Evolutionary conservation across 805 yeast genomes (phyloP).

Genomic region (Candida railenensis): DNA sequence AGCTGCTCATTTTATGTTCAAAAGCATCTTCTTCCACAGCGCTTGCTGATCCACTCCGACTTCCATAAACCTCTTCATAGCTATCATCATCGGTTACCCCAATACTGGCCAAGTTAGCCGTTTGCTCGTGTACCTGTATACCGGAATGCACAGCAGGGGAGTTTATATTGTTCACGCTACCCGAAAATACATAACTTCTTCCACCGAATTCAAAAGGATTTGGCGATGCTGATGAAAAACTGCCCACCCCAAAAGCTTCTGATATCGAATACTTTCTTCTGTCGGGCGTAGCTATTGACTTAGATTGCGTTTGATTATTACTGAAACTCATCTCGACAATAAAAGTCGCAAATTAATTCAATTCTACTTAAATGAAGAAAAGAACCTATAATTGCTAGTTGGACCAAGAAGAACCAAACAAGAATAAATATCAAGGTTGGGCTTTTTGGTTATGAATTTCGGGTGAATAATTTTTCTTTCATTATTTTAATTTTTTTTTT

Average conservation of each 20-base stretch:
- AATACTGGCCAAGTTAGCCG: conserved; percentile 55
- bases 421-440: no score
- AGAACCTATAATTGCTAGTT: no score
- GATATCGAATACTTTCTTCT: conserved; percentile 14
- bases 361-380: no score
- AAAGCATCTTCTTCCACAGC: conserved; percentile 2
- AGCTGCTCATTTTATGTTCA: conserved; percentile 12
- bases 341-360: not conserved
- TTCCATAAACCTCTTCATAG: conserved; percentile 8
- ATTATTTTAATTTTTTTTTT: no score
- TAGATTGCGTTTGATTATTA: not conserved
- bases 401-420: no score
- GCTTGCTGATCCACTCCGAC: not conserved
- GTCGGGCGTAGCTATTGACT: conserved; percentile 6
- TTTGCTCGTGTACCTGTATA: conserved; percentile 52
- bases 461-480: not conserved
- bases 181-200: conserved; percentile 36
- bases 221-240: conserved; percentile 18
- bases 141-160: conserved; percentile 51
- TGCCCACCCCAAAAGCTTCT: conserved; percentile 13
- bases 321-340: conserved; percentile 2
- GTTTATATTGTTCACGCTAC: conserved; percentile 17
- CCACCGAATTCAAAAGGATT: conserved; percentile 40
- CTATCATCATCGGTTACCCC: conserved; percentile 45
- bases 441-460: not conserved